phyloP scores from a whole-genome alignment of 2,329 filamentous ascomycete genomes.

The Pseudogymnoascus sp. region DNA sequence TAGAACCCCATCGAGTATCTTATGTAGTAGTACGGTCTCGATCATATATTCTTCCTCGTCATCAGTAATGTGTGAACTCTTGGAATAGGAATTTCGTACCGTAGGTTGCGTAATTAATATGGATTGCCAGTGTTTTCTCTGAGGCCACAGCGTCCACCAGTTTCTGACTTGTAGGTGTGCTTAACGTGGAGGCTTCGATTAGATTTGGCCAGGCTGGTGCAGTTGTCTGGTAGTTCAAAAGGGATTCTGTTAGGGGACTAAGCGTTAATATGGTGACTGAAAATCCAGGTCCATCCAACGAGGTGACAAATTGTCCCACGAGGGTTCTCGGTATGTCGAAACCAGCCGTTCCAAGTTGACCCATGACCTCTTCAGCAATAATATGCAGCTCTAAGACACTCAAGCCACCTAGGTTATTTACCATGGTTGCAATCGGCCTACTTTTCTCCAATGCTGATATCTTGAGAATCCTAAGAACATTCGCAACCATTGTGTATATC shows the following conservation, averaged over 20 bases:
- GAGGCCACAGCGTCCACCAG: neutral
- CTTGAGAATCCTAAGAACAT: neutral
- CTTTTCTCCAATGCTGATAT: conserved; percentile 1
- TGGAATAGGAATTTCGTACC: neutral
- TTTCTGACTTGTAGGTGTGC: neutral
- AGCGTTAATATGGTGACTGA: conserved; percentile 49
- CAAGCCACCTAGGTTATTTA: conserved; percentile 11
- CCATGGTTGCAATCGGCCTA: conserved; percentile 19
- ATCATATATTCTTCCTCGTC: neutral
- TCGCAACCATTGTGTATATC: neutral
- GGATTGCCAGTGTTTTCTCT: neutral
- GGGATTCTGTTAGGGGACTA: conserved; percentile 28
- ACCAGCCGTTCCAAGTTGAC: conserved; percentile 26
- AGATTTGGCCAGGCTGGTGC: conserved; percentile 43
- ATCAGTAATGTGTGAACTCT: neutral
- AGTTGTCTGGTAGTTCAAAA: conserved; percentile 44
- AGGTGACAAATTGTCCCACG: conserved; percentile 43
- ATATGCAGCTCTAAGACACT: conserved; percentile 38
- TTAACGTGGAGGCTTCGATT: neutral
- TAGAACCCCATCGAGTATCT: neutral
- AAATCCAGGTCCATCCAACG: conserved; percentile 49
- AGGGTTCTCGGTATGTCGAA: conserved; percentile 33
- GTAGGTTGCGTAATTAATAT: neutral
- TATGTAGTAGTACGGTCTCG: neutral
- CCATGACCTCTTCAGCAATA: conserved; percentile 36